Evolutionary conservation across 140 eudicot genomes (phyloP), one percentile per base, ranked within the genome.

Genomic region (Anethum foeniculum): DNA sequence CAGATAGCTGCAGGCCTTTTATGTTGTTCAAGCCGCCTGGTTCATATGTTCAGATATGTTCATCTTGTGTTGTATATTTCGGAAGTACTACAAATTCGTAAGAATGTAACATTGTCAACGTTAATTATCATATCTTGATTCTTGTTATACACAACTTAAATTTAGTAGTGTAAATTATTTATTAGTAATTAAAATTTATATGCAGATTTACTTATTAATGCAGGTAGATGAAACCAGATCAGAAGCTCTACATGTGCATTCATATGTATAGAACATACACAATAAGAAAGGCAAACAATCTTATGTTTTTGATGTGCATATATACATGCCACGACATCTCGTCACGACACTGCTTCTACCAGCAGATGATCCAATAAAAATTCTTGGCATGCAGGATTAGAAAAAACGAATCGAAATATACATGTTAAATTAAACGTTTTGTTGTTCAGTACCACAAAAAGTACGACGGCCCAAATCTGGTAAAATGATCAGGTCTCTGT

Each of bases 1-100:
- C n/a, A 68, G 74, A 68, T 68, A 85, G 85, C 81, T 81, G 25
- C 81, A 41, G 68, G 85, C 82, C 80, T 71, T 77, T 80, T 83
- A 80, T 88, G 85, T 80, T 28, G 86, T 68, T 80, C 30, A 16
- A 8, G 23, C 71, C 49, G 1, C 74, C 4, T 16, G 43, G 74
- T 68, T 34, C 13, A 5, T 68, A 13, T 32, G 39, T 32, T 32
- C 47, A 71, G 46, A 71, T 38, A 38, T 38, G 49, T 71, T 68
- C 12, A 71, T 71, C 46, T 34, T 71, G 47, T 71, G 27, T 71
- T 71, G 76, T 71, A 71, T 32, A 71, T 32, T 68, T 8, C 13
- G 11, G 15, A 34, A 69, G 47, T 38, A 68, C n/a, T 68, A 68
- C 41, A 68, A 30, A 30, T 68, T 23, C 15, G 12, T n/a, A 60